Base-by-base conservation (phyloP, 78 protist species). In the Planoprotostelium fungivorum region DNA sequence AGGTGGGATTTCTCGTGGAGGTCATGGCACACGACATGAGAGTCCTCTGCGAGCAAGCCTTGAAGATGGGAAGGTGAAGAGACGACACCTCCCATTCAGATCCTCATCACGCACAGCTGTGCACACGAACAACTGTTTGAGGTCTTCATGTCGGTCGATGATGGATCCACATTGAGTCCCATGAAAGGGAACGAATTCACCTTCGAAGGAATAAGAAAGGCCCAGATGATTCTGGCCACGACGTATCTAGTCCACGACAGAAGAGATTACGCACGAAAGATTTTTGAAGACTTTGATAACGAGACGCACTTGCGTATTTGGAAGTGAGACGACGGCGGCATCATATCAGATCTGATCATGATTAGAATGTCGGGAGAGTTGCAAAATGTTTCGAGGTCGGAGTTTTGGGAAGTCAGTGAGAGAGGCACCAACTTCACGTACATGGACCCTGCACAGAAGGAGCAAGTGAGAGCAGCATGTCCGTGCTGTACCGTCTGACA, bases 141-240 rank as follows among this genome's bases (percentile, higher is more conserved):
- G 16, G 87, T 85, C 5, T 85, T 85, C 16, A 23, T 85, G 63
- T 23, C 87, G 87, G 28, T 87, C 63, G 39, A 36, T 35, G 31
- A 29, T 29, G 31, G 63, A 1, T 1, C 88, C 28, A 35, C 31
- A 1, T 9, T 35, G 63, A 38, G 31, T 37, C 63, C 37, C n/a
- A 5, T 87, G 88, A 87, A 36, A 5, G n/a, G 31, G 31, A 38
- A 38, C 39, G 88, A 87, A 5, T 87, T 87, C 16, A 36, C 87
- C 35, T 1, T 9, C 28, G 63, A 36, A 1, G 88, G 88, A 1
- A 36, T 87, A 1, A 87, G 31, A 29, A 87, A 36, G n/a, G 88
- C 88, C 39, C 88, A 87, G 88, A 36, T n/a, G 37, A 87, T 87
- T n/a, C 88, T 87, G 37, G 39, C 16, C 73, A 51, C 73, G 73